phyloP scores from a whole-genome alignment of 208 protist species.

The Borovskyia barvae region DNA sequence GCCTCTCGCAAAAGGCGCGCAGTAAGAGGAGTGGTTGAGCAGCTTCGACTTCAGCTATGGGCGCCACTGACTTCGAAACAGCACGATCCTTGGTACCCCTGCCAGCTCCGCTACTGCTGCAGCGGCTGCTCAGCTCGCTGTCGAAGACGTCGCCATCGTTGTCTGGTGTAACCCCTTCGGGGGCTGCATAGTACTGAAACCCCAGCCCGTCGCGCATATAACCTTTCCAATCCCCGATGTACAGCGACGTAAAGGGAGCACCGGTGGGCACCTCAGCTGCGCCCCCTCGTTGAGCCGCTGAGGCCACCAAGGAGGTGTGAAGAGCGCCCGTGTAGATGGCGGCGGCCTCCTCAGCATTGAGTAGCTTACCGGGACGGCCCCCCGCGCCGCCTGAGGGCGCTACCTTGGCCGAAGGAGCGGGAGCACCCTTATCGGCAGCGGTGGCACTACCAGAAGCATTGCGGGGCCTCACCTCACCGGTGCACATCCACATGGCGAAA shows the following conservation, averaged over 20 bases:
- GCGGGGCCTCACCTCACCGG: slow-evolving; percentile 6
- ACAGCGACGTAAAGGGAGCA: slow-evolving; percentile 46
- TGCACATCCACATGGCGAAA: slow-evolving; percentile 47
- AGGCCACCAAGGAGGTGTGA: not conserved
- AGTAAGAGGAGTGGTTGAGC: slow-evolving; percentile 24
- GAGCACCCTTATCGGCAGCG: too few species aligned
- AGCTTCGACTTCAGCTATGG: not conserved
- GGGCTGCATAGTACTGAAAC: slow-evolving; percentile 60
- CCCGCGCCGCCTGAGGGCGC: not conserved
- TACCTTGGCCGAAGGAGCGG: not conserved
- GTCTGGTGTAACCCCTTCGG: slow-evolving; percentile 11
- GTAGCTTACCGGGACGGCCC: too few species aligned
- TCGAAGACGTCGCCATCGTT: not conserved
- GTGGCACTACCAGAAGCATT: too few species aligned
- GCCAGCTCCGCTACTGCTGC: not conserved
- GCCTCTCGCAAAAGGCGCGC: slow-evolving; percentile 42
- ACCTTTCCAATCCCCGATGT: slow-evolving; percentile 70
- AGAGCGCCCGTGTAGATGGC: not conserved
- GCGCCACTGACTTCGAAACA: not conserved
- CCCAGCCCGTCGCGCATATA: slow-evolving; percentile 65
- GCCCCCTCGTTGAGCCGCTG: not conserved
- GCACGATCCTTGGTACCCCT: not conserved
- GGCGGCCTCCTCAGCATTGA: too few species aligned
- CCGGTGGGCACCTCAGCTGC: not conserved
- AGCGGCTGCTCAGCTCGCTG: not conserved